Evolutionary conservation across 1,139 yeast species (phyloP).

Genomic region (Scheffersomyces cryptocercus): DNA sequence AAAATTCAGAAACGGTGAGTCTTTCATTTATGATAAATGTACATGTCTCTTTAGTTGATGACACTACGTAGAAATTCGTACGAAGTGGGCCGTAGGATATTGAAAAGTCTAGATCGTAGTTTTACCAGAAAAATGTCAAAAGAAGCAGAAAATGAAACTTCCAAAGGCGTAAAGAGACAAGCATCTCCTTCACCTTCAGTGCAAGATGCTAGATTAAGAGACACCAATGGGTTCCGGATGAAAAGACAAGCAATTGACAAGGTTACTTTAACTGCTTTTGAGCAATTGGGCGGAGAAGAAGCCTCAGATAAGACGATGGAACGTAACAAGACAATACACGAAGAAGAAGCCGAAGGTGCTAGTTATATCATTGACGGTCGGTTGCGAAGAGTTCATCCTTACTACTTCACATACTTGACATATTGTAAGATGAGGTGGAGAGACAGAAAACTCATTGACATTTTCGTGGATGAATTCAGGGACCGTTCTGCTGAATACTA

Average conservation of each 20-base stretch:
- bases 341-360: constrained; percentile 57
- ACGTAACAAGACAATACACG: constrained; percentile 47
- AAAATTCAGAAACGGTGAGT: too few relatives aligned
- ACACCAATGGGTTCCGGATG: constrained; percentile 51
- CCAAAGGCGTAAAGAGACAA: constrained; percentile 19
- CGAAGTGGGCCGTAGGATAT: too few relatives aligned
- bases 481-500: constrained; percentile 76
- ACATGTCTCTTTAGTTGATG: too few relatives aligned
- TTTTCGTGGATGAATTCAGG: constrained; percentile 82
- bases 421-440: constrained; percentile 93
- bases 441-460: constrained; percentile 72
- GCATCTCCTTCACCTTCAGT: constrained; percentile 22
- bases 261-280: constrained; percentile 38
- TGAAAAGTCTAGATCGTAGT: too few relatives aligned
- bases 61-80: too few relatives aligned
- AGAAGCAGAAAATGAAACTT: not conserved
- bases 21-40: too few relatives aligned
- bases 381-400: constrained; percentile 77
- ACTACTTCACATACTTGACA: constrained; percentile 85
- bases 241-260: constrained; percentile 50
- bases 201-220: constrained; percentile 31
- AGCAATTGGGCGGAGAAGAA: constrained; percentile 37
- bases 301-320: constrained; percentile 25
- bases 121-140: too few relatives aligned
- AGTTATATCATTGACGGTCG: constrained; percentile 55